Evolutionary conservation across 2,329 filamentous ascomycete genomes (phyloP).

Genomic region (Lecanoromycetidae sp.): DNA sequence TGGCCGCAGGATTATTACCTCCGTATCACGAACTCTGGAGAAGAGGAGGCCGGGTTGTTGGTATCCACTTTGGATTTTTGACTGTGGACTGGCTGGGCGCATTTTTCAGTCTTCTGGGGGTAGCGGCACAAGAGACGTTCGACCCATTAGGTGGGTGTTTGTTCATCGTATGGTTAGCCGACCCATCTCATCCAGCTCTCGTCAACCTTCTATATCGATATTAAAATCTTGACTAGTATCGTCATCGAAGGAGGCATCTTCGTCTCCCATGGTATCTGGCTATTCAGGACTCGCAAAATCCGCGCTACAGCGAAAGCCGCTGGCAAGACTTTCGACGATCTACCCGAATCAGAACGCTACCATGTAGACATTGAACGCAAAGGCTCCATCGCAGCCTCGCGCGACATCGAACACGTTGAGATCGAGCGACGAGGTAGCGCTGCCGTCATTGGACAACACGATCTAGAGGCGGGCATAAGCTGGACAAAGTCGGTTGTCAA

Average conservation of each 20-base stretch:
- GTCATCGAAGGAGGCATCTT: slow-evolving; percentile 50
- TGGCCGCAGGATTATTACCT: slow-evolving; percentile 45
- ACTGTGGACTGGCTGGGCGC: slow-evolving; percentile 49
- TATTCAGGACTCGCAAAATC: slow-evolving; percentile 41
- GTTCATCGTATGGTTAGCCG: slow-evolving; percentile 45
- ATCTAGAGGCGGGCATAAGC: slow-evolving; percentile 13
- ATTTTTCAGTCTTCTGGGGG: slow-evolving; percentile 49
- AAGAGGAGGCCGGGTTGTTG: slow-evolving; percentile 47
- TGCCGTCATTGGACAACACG: neutral
- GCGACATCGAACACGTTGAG: neutral
- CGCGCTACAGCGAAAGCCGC: slow-evolving; percentile 40
- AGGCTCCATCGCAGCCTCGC: slow-evolving; percentile 2
- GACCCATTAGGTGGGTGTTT: slow-evolving; percentile 49
- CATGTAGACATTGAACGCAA: neutral
- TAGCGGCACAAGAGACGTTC: slow-evolving; percentile 48
- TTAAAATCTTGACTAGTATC: too few relatives aligned
- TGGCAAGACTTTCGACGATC: slow-evolving; percentile 45
- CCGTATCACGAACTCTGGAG: slow-evolving; percentile 53
- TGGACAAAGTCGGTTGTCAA: neutral
- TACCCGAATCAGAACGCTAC: slow-evolving; percentile 22
- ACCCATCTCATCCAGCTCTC: neutral
- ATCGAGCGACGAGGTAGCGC: slow-evolving; percentile 2
- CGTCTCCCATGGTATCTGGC: slow-evolving; percentile 46
- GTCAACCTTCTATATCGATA: too few relatives aligned
- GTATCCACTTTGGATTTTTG: slow-evolving; percentile 49